Evolutionary conservation across 306 rosid genomes (phyloP).

Genomic region (Begonia peltatifolia): DNA sequence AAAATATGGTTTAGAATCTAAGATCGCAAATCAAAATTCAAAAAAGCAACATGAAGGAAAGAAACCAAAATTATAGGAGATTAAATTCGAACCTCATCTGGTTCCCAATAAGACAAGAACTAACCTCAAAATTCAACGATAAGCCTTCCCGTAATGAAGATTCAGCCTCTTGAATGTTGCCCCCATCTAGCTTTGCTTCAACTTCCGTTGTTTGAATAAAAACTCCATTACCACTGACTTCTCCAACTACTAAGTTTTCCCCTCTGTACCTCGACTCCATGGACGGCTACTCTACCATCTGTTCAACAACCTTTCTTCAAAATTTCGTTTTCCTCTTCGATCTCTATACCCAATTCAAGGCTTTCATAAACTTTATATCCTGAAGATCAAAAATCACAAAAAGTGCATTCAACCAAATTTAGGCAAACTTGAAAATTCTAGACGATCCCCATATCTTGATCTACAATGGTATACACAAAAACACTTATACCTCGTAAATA

Average conservation of each 20-base stretch:
- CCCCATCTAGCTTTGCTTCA: conserved; percentile 79
- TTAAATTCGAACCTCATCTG: too few relatives aligned
- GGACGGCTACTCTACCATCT: conserved; percentile 21
- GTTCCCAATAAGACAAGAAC: background rate
- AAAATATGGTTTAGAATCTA: too few relatives aligned
- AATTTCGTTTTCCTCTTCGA: conserved; percentile 12
- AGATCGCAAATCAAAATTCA: too few relatives aligned
- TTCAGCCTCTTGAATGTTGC: conserved; percentile 87
- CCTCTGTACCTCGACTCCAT: conserved; percentile 41
- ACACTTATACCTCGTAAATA: background rate
- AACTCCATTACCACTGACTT: conserved; percentile 59
- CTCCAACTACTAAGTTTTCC: conserved; percentile 18
- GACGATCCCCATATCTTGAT: too few relatives aligned
- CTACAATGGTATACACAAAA: background rate
- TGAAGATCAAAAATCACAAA: background rate
- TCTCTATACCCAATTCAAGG: conserved; percentile 9
- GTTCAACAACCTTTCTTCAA: conserved; percentile 10
- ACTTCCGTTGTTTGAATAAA: conserved; percentile 37
- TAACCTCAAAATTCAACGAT: conserved; percentile 78
- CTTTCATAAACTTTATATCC: conserved; percentile 2
- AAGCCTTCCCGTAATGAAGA: conserved; percentile 69
- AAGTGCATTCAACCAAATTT: background rate
- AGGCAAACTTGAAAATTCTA: background rate
- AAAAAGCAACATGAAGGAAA: too few relatives aligned
- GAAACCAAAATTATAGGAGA: too few relatives aligned